A percentile compares a stretch with the other conserved stretches of the same genome.
Evolutionary conservation across 2,329 filamentous ascomycete species (phyloP).

Genomic region (Penicillium sp.): DNA sequence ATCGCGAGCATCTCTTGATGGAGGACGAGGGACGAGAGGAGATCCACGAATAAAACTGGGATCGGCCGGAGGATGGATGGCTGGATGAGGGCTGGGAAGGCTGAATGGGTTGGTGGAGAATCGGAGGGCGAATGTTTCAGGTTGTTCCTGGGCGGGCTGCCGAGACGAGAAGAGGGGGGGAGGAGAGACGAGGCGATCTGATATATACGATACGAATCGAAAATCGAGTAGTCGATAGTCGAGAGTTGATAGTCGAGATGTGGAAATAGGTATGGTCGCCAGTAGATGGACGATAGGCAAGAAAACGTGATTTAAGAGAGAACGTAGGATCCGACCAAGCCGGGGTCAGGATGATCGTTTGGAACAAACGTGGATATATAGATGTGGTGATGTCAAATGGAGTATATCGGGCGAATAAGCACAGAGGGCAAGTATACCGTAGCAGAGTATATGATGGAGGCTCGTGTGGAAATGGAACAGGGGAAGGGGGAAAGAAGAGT

Average conservation of each 20-base stretch:
- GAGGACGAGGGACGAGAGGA: neutral
- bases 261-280: neutral
- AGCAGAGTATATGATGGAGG: slow-evolving; percentile 2
- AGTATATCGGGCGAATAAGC: neutral
- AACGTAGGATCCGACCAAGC: neutral
- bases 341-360: neutral
- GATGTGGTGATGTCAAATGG: neutral
- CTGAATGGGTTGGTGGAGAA: slow-evolving; percentile 5
- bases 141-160: slow-evolving; percentile 6
- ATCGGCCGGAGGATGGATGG: neutral
- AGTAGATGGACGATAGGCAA: neutral
- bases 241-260: neutral
- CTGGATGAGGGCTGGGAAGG: slow-evolving; percentile 1
- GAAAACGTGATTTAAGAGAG: neutral
- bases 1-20: slow-evolving; percentile 20
- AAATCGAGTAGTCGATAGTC: neutral
- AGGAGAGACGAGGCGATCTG: neutral
- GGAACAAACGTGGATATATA: neutral
- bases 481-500: slow-evolving; percentile 11
- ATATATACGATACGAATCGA: neutral
- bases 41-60: slow-evolving; percentile 8
- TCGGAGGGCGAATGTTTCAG: slow-evolving; percentile 13
- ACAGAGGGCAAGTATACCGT: neutral
- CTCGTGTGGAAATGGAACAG: slow-evolving; percentile 12
- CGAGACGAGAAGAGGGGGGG: neutral